These are phyloP conservation scores for Pseudogymnoascus sp. DNA, from an alignment of 2,329 filamentous ascomycete species.

Conservation along the genomic window DNA sequence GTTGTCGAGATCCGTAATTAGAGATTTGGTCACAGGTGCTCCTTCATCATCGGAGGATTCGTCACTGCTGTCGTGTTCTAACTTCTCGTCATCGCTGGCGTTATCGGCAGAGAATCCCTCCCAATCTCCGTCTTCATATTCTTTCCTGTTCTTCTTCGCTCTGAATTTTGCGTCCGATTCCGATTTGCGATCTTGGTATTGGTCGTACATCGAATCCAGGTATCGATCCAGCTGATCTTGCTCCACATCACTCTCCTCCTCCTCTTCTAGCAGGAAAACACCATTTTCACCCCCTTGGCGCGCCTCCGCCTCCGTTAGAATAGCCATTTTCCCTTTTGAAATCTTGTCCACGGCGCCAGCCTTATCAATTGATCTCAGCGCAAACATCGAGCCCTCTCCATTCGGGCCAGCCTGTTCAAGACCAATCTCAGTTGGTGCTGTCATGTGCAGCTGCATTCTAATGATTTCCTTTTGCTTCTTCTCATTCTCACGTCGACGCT, in stretches of 20 bases:
- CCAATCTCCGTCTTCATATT: conserved; percentile 83
- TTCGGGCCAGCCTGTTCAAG: conserved; percentile 76
- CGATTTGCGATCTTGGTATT: conserved; percentile 74
- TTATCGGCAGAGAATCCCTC: conserved; percentile 73
- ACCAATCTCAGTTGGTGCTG: conserved; percentile 89
- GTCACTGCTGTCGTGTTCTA: conserved; percentile 57
- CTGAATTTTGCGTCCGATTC: conserved; percentile 79
- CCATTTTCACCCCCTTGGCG: conserved; percentile 57
- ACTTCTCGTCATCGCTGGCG: conserved; percentile 50
- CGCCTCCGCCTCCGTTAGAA: conserved; percentile 51
- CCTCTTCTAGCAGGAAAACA: conserved; percentile 47
- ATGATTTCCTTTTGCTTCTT: conserved; percentile 89
- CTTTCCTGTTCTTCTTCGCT: conserved; percentile 79
- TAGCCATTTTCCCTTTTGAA: conserved; percentile 71
- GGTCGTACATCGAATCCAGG: conserved; percentile 80
- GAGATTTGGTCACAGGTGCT: conserved; percentile 37
- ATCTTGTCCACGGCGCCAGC: conserved; percentile 63
- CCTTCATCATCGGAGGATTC: conserved; percentile 54
- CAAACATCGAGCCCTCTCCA: conserved; percentile 81
- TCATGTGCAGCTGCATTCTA: conserved; percentile 98
- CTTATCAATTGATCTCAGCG: conserved; percentile 74
- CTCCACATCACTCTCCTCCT: conserved; percentile 67
- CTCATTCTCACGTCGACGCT: conserved; percentile 83
- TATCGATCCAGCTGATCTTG: conserved; percentile 77
- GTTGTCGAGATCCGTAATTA: conserved; percentile 59